phyloP scores from a whole-genome alignment of 2,329 filamentous ascomycete species.

The Colletotrichum shisoi region DNA sequence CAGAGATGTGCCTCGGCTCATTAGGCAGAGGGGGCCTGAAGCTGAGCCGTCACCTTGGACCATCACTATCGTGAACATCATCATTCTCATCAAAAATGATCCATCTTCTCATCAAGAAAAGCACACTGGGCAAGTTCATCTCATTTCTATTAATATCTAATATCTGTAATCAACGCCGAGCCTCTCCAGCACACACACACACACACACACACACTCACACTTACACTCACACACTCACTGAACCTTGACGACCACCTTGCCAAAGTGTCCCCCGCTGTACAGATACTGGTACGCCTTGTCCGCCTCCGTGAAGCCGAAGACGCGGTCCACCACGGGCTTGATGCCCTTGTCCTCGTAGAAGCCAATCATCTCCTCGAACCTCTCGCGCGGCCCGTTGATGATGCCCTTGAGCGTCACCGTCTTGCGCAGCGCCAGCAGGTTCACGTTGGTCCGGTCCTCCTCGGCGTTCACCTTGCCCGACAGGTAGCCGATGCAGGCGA shows the following conservation, averaged over 20 bases:
- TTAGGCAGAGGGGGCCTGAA: not conserved
- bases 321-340: constrained; percentile 57
- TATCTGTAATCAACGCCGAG: not conserved
- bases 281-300: constrained; percentile 62
- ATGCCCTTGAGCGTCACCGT: constrained; percentile 63
- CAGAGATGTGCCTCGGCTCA: constrained; percentile 29
- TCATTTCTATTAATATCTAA: not conserved
- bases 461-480: constrained; percentile 63
- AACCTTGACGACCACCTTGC: constrained; percentile 63
- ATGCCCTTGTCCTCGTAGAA: constrained; percentile 57
- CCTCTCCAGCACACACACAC: no score
- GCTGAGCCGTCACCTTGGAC: not conserved
- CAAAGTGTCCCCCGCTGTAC: constrained; percentile 63
- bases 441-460: constrained; percentile 66
- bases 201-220: no score
- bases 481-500: constrained; percentile 61
- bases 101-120: not conserved
- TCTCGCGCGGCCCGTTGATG: constrained; percentile 65
- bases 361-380: constrained; percentile 62
- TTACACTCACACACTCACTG: constrained; percentile 40
- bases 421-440: constrained; percentile 60
- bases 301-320: constrained; percentile 57
- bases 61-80: not conserved
- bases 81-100: not conserved
- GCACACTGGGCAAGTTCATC: not conserved